Percentiles rank a stretch among this genome's conserved stretches.
These are phyloP conservation scores for Sanghuangporus sanghuang DNA, from an alignment of 1,284 basidiomycete genomes.

Conservation along the genomic window DNA sequence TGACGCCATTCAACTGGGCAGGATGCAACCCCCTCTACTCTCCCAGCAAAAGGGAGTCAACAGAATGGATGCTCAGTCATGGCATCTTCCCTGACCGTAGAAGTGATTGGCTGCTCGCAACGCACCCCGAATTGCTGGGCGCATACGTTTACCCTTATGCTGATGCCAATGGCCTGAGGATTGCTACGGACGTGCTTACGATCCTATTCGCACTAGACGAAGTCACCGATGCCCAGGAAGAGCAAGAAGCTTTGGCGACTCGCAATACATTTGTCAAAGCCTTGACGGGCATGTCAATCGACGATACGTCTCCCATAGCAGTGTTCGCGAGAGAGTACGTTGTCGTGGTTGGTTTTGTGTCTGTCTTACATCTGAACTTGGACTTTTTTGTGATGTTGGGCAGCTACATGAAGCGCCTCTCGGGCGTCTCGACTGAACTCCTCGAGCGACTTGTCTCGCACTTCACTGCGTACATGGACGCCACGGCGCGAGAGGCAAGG, in stretches of 20 bases:
- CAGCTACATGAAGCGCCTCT: slow-evolving; percentile 8
- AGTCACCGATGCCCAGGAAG: slow-evolving; percentile 61
- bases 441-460: slow-evolving; percentile 30
- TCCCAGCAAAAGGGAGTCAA: slow-evolving; percentile 34
- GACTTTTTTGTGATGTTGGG: not conserved
- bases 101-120: slow-evolving; percentile 57
- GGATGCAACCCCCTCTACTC: slow-evolving; percentile 42
- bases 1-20: slow-evolving; percentile 19
- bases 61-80: slow-evolving; percentile 57
- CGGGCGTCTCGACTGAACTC: not conserved
- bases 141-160: slow-evolving; percentile 58
- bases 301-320: slow-evolving; percentile 41
- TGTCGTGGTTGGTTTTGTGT: not conserved
- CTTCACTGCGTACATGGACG: slow-evolving; percentile 31
- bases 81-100: slow-evolving; percentile 45
- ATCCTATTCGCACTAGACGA: slow-evolving; percentile 68
- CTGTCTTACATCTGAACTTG: not conserved
- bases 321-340: slow-evolving; percentile 5
- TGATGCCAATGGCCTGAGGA: slow-evolving; percentile 51
- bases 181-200: slow-evolving; percentile 59
- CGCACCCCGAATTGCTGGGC: slow-evolving; percentile 55
- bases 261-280: slow-evolving; percentile 48
- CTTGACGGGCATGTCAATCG: slow-evolving; percentile 42
- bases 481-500: slow-evolving; percentile 32
- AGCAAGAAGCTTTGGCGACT: slow-evolving; percentile 36